Conservation (phyloP, 129 eudicot genomes). For the Apium graveolens region DNA sequence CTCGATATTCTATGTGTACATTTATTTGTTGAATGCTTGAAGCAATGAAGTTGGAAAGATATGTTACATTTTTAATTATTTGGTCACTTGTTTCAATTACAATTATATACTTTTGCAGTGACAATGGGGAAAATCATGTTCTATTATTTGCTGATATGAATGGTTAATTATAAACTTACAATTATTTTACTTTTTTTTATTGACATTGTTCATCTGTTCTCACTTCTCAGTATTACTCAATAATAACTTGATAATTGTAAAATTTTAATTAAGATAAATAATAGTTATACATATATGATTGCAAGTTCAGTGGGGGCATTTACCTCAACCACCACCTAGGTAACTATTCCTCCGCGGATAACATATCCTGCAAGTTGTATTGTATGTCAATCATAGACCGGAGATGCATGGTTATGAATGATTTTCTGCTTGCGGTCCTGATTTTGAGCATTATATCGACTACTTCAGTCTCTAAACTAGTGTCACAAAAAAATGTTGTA, state of each 20-base stretch:
- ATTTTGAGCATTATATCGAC: neutral
- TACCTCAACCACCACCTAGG: neutral
- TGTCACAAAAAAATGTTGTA: neutral
- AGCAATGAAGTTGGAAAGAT: neutral
- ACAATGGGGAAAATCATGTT: neutral
- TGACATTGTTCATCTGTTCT: neutral
- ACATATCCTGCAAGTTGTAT: neutral
- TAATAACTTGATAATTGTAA: neutral
- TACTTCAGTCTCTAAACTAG: neutral
- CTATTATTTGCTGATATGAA: neutral
- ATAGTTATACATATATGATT: neutral
- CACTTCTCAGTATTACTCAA: neutral
- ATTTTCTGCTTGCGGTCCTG: neutral
- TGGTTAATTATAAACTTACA: neutral
- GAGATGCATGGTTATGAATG: neutral
- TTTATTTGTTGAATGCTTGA: neutral
- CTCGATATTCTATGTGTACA: conserved; percentile 7
- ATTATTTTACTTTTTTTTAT: neutral
- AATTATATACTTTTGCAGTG: neutral
- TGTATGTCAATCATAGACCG: neutral
- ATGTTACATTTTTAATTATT: neutral
- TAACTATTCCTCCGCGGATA: neutral
- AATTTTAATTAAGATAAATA: neutral
- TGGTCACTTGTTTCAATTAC: neutral
- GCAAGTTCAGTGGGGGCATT: neutral